phyloP scores from a whole-genome alignment of 257 asterid species.

The Solanum sejunctum region DNA sequence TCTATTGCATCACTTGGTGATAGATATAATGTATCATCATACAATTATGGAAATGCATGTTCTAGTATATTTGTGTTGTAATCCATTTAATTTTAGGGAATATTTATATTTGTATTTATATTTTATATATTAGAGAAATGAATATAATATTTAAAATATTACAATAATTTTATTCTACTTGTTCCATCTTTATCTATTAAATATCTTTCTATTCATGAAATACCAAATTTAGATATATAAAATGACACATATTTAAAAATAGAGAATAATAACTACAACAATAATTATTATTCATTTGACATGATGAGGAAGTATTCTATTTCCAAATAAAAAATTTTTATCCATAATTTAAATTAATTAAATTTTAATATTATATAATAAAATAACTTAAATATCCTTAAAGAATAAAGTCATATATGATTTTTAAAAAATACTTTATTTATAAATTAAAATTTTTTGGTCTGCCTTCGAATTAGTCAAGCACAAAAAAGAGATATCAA shows the following conservation, averaged over 20 bases:
- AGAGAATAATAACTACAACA: neutral
- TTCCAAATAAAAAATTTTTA: neutral
- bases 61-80: neutral
- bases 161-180: neutral
- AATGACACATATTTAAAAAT: neutral
- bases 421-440: too few relatives aligned
- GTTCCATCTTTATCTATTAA: neutral
- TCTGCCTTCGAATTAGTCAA: too few relatives aligned
- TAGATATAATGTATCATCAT: neutral
- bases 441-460: too few relatives aligned
- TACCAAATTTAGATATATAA: neutral
- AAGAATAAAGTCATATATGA: neutral
- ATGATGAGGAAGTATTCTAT: neutral
- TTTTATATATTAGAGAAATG: neutral
- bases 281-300: neutral
- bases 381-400: too few relatives aligned
- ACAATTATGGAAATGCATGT: neutral
- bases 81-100: neutral
- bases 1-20: too few relatives aligned
- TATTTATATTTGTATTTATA: neutral
- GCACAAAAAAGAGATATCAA: too few relatives aligned
- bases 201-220: neutral
- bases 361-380: neutral
- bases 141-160: neutral
- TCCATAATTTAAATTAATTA: accelerated